Percentiles rank a stretch among this genome's conserved stretches.
phyloP scores from a whole-genome alignment of 371 early-diverging fungal species.

The Mucor indicus region DNA sequence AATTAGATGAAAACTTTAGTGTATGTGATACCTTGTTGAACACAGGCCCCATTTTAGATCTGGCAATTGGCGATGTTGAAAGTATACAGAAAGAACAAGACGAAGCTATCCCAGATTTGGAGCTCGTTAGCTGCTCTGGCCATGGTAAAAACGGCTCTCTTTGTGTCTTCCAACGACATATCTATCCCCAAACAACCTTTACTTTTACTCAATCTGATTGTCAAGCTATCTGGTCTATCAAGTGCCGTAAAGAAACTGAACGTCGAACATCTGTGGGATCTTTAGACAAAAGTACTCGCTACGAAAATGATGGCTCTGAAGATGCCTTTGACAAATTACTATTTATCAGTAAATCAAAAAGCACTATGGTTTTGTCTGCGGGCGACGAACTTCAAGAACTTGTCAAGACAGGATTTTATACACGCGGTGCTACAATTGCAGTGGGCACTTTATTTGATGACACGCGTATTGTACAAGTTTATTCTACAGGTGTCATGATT shows the following conservation, averaged over 20 bases:
- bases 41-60: slow-evolving; percentile 76
- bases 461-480: slow-evolving; percentile 78
- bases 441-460: slow-evolving; percentile 66
- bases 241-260: slow-evolving; percentile 48
- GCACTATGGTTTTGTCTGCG: slow-evolving; percentile 73
- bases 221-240: slow-evolving; percentile 68
- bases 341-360: slow-evolving; percentile 65
- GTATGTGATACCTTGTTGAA: slow-evolving; percentile 80
- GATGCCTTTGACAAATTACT: slow-evolving; percentile 62
- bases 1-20: slow-evolving; percentile 28
- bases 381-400: slow-evolving; percentile 86
- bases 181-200: slow-evolving; percentile 73
- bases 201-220: slow-evolving; percentile 67
- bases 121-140: slow-evolving; percentile 82
- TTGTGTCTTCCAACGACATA: slow-evolving; percentile 76
- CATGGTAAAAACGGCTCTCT: slow-evolving; percentile 74
- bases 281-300: slow-evolving; percentile 8
- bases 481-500: slow-evolving; percentile 67
- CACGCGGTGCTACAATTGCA: slow-evolving; percentile 72
- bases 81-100: slow-evolving; percentile 4
- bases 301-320: slow-evolving; percentile 22
- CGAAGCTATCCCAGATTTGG: slow-evolving; percentile 53
- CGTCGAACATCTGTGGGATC: neutral
- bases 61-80: slow-evolving; percentile 71
- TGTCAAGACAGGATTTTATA: slow-evolving; percentile 72